phyloP scores from a whole-genome alignment of 2,329 filamentous ascomycete genomes.

The Neospermospora avenae region DNA sequence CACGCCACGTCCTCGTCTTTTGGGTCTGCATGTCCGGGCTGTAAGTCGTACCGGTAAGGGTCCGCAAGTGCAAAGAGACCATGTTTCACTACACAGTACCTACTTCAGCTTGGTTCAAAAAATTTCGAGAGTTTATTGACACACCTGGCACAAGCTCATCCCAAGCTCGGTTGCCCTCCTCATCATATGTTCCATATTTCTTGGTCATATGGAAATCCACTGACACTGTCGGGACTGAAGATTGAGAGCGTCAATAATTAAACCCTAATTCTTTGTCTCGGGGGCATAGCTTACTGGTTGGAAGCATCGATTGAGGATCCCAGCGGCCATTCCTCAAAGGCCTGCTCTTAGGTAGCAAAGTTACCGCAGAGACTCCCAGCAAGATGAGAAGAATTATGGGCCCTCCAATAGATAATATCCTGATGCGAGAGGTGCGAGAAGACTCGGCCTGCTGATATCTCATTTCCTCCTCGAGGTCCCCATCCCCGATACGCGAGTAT shows the following conservation, averaged over 20 bases:
- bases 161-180: slow-evolving; percentile 1
- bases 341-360: not conserved
- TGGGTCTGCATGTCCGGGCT: not conserved
- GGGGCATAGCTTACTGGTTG: not conserved
- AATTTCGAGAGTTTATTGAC: not conserved
- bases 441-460: not conserved
- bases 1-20: not conserved
- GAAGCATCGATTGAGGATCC: slow-evolving; percentile 6
- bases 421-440: not conserved
- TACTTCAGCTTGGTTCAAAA: not conserved
- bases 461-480: not conserved
- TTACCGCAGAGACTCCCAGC: not conserved
- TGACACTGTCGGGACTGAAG: not conserved
- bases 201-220: not conserved
- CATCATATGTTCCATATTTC: not conserved
- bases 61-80: slow-evolving; percentile 1
- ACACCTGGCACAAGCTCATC: slow-evolving; percentile 1
- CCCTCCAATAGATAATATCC: not conserved
- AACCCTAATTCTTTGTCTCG: not conserved
- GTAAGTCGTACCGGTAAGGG: slow-evolving; percentile 3
- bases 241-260: not conserved
- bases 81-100: slow-evolving; percentile 1
- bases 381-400: not conserved
- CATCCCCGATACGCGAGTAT: not conserved
- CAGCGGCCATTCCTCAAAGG: slow-evolving; percentile 6